Percentiles rank a stretch among this genome's conserved stretches.
Conservation (phyloP, 1,284 basidiomycete species). For the Ustilago vetiveriae region DNA sequence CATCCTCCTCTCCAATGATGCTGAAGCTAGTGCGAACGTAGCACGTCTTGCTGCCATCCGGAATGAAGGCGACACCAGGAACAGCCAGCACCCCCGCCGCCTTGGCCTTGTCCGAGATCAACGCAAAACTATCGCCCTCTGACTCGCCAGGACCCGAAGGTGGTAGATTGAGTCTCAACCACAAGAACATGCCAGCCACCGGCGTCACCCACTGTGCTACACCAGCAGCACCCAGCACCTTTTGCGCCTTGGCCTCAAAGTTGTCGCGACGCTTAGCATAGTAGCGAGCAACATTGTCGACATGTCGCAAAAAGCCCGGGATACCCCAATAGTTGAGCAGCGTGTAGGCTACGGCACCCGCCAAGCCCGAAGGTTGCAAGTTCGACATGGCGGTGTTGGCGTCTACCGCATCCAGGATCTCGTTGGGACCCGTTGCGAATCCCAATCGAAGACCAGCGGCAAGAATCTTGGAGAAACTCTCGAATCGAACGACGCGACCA, state of each 20-base stretch:
- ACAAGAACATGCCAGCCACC: constrained; percentile 76
- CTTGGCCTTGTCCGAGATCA: constrained; percentile 82
- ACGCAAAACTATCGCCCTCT: constrained; percentile 76
- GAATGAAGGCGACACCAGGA: constrained; percentile 73
- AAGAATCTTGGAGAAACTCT: constrained; percentile 73
- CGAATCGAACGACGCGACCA: constrained; percentile 64
- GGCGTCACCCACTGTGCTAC: constrained; percentile 77
- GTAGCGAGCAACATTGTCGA: constrained; percentile 76
- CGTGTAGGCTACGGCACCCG: constrained; percentile 78
- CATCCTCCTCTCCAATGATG: constrained; percentile 52
- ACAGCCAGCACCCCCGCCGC: constrained; percentile 85
- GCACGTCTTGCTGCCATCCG: constrained; percentile 42
- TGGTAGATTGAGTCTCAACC: constrained; percentile 64
- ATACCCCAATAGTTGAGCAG: constrained; percentile 77
- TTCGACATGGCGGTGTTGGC: constrained; percentile 76
- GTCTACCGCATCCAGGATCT: constrained; percentile 79
- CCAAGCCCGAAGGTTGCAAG: constrained; percentile 76
- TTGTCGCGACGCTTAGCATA: constrained; percentile 81
- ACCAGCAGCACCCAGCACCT: constrained; percentile 72
- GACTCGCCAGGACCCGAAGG: constrained; percentile 25
- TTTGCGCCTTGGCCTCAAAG: constrained; percentile 80
- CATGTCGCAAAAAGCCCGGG: constrained; percentile 80
- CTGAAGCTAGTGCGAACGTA: constrained; percentile 64
- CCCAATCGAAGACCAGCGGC: constrained; percentile 72
- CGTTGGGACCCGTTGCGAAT: constrained; percentile 81